Percentiles rank a stretch among this genome's conserved stretches.
Conservation (phyloP, 2,329 filamentous ascomycete genomes). For the Penicillium sp. region DNA sequence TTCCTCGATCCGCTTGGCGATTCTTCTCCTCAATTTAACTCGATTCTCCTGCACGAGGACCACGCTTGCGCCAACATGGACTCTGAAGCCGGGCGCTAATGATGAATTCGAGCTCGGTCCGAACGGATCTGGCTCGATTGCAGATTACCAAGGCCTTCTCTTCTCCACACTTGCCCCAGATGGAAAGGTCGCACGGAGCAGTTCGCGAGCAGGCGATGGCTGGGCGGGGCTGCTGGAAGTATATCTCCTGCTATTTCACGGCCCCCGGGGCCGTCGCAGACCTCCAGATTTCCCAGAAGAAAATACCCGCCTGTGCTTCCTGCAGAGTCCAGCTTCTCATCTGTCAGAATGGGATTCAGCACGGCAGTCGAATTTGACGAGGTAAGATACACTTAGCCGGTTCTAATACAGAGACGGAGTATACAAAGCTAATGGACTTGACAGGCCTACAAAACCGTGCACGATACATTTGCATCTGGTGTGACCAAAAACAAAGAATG, state of each 20-base stretch:
- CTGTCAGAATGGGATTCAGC: constrained; percentile 16
- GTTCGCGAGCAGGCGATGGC: background rate
- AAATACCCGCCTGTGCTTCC: background rate
- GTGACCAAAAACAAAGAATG: constrained; percentile 21
- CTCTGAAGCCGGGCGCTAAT: background rate
- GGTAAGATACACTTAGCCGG: constrained; percentile 4
- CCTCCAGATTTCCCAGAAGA: background rate
- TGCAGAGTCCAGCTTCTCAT: background rate
- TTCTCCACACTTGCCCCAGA: constrained; percentile 8
- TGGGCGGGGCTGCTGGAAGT: background rate
- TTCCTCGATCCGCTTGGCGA: background rate
- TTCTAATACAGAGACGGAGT: background rate
- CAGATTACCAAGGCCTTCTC: background rate
- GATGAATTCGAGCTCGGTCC: constrained; percentile 1
- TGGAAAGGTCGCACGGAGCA: background rate
- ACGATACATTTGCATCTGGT: constrained; percentile 14
- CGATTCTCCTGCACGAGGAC: background rate
- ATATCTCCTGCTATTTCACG: background rate
- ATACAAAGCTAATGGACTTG: background rate
- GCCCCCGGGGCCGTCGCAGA: background rate
- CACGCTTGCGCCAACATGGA: background rate
- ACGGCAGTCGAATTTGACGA: constrained; percentile 19
- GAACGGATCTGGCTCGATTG: background rate
- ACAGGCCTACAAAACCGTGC: constrained; percentile 20
- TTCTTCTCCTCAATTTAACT: background rate